A percentile compares a stretch with the other conserved stretches of the same genome.
Evolutionary conservation across 306 rosid species (phyloP).

Genomic region (Malus orientalis): DNA sequence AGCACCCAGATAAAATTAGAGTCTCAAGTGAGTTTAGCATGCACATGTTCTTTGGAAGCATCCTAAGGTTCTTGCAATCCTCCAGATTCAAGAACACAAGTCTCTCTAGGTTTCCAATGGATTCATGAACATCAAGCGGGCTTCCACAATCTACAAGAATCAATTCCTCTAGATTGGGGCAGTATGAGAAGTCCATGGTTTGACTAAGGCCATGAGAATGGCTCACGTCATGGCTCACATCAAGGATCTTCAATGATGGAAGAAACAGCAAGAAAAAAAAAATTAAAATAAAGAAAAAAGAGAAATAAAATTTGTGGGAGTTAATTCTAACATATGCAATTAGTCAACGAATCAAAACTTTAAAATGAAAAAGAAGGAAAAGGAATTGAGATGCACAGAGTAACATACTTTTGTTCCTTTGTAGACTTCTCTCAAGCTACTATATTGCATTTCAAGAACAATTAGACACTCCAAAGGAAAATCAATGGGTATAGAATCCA

Average conservation of each 20-base stretch:
- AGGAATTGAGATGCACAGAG: neutral
- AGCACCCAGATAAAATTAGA: too few species aligned
- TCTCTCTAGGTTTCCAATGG: too few species aligned
- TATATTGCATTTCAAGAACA: conserved; percentile 8
- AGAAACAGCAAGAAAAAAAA: neutral
- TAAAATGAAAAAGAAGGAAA: neutral
- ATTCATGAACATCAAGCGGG: too few species aligned
- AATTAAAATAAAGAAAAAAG: accelerated
- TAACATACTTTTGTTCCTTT: neutral
- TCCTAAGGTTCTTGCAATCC: too few species aligned
- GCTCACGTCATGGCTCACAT: neutral
- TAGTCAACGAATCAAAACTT: neutral
- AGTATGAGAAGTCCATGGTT: too few species aligned
- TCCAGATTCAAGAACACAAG: too few species aligned
- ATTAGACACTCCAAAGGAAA: neutral
- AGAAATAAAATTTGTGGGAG: neutral
- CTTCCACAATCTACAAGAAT: too few species aligned
- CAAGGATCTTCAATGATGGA: conserved; percentile 1
- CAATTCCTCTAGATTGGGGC: too few species aligned
- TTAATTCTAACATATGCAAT: neutral
- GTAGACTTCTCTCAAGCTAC: neutral
- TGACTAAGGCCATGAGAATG: too few species aligned
- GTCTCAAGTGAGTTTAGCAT: too few species aligned
- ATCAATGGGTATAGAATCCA: neutral
- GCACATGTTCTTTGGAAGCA: too few species aligned